Base-by-base conservation (phyloP, 2,329 filamentous ascomycete genomes). In the Colletotrichum siamense region DNA sequence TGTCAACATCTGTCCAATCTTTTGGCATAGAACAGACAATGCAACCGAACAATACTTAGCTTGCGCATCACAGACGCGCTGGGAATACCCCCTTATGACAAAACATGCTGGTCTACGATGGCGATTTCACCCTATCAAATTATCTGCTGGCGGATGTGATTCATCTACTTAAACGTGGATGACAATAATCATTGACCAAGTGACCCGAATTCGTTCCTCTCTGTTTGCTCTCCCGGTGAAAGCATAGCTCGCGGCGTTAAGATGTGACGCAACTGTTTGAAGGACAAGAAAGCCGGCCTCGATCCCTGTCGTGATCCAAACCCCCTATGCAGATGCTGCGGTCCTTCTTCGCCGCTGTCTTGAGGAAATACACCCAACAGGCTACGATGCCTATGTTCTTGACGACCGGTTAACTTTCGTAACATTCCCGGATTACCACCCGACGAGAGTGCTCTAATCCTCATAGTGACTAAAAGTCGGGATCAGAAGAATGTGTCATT, bases 31-130 rank as follows among this genome's bases (percentile, higher is more conserved):
- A n/a, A n/a, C n/a, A n/a, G n/a, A n/a, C n/a, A n/a, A n/a, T n/a
- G n/a, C n/a, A n/a, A n/a, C n/a, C n/a, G n/a, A n/a, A n/a, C n/a
- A n/a, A n/a, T n/a, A n/a, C n/a, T n/a, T n/a, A n/a, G n/a, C n/a
- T n/a, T n/a, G n/a, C n/a, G n/a, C n/a, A n/a, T n/a, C n/a, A n/a
- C 4, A 22, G 44, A 49, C 44, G 44, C 44, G n/a, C n/a, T 12
- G 1, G 10, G 3, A 12, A 49, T 3, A 1, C 1, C 1, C 18
- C 18, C 2, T 49, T 4, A 13, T 49, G 2, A 5, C n/a, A 22
- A 49, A 4, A 22, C 44, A 1, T 0, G 1, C 0, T 49, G 10
- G 6, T 22, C 1, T 7, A 49, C 0, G n/a, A 22, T 22, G 2
- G 18, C 0, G 0, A 49, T 49, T 49, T 7, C 6, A 3, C 0